These are phyloP conservation scores for Pyrenopolyporus hunteri DNA, from an alignment of 495 filamentous ascomycete species.

Conservation along the genomic window DNA sequence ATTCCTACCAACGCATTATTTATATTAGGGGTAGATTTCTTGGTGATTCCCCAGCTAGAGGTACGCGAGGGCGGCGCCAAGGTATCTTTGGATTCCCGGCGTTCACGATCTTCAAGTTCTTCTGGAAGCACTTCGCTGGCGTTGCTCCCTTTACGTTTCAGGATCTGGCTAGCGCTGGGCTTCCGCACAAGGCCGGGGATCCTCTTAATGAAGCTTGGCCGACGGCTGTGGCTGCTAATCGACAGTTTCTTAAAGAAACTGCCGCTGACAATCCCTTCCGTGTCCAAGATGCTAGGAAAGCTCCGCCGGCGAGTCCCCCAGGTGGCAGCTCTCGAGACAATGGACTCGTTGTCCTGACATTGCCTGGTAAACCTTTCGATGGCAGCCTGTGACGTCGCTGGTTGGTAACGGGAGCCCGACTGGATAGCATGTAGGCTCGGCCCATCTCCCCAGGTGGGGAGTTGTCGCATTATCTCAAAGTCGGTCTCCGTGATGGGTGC, in stretches of 20 bases:
- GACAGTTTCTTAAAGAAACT: constrained; percentile 68
- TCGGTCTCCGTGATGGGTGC: constrained; percentile 52
- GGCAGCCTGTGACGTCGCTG: constrained; percentile 58
- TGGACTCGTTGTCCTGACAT: constrained; percentile 57
- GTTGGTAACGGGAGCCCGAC: constrained; percentile 46
- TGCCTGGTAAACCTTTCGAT: constrained; percentile 54
- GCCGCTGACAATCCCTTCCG: constrained; percentile 62
- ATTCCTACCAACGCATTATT: constrained; percentile 70
- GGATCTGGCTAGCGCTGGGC: constrained; percentile 52
- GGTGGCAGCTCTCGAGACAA: constrained; percentile 70
- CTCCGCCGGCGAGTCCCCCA: constrained; percentile 73
- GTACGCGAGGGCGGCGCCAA: constrained; percentile 60
- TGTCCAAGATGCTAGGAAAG: constrained; percentile 62
- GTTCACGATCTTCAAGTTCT: constrained; percentile 41
- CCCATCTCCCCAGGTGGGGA: constrained; percentile 55
- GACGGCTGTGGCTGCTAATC: constrained; percentile 55
- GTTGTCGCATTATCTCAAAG: constrained; percentile 50
- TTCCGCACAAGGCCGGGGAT: constrained; percentile 63
- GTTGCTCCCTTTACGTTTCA: constrained; percentile 54
- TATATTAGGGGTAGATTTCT: constrained; percentile 63
- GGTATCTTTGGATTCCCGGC: constrained; percentile 57
- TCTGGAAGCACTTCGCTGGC: constrained; percentile 49
- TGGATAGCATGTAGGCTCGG: constrained; percentile 52
- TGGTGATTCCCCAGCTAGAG: constrained; percentile 61
- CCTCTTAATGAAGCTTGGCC: constrained; percentile 50